Evolutionary conservation across 129 eudicot genomes (phyloP), one percentile per base, ranked within the genome.

Genomic region (Gnaphalium uliginosum): DNA sequence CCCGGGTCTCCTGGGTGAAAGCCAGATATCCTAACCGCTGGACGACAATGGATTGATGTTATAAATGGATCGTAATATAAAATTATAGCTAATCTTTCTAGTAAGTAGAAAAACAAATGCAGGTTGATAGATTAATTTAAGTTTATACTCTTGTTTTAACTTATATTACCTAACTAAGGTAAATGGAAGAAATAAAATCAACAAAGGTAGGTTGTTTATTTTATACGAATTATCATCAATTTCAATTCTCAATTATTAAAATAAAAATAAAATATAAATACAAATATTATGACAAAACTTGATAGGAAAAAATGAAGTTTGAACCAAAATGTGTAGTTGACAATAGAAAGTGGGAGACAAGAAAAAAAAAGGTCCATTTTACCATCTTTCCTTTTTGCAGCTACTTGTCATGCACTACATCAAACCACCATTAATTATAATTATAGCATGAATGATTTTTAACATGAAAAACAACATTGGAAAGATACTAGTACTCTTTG

Each of bases 1-100:
- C 98, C 96, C 98, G 96, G 98, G 97, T 93, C 98, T 82, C 97
- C 97, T 93, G 98, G 98, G 97, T 90, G 97, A 93, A 93, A 93
- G 97, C 98, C 97, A 93, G 91, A 89, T 85, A 94, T 92, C 97
- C 97, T 92, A 85, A 89, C 97, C 96, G 89, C 96, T 91, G 97
- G 97, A 91, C 96, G 90, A 91, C 88, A 86, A 85, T 75, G 92
- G 91, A 86, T 51, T 29, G 32, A 29, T 29, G 2, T 29, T 2
- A 2, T n/a, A n/a, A n/a, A n/a, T n/a, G n/a, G n/a, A n/a, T n/a
- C n/a, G n/a, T n/a, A n/a, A n/a, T n/a, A n/a, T n/a, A n/a, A n/a
- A n/a, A n/a, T n/a, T n/a, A n/a, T n/a, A n/a, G n/a, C n/a, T n/a
- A n/a, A n/a, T n/a, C n/a, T n/a, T n/a, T n/a, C n/a, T n/a, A n/a